These are phyloP conservation scores for Ichthyophonus hoferi DNA, from an alignment of 208 protist species.

Conservation along the genomic window DNA sequence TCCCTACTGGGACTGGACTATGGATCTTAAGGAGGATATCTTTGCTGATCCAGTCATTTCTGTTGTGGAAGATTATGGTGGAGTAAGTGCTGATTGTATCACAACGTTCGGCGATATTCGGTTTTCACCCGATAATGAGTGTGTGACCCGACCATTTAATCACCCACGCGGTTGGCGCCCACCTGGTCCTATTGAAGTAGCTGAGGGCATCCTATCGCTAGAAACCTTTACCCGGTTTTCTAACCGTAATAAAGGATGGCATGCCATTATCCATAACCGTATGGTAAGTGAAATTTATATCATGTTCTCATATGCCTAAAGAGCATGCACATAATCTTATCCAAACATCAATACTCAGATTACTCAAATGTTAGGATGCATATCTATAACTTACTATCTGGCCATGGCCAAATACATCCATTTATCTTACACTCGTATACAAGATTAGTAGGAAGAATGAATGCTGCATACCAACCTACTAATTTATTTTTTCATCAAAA, in stretches of 20 bases:
- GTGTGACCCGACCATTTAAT: not conserved
- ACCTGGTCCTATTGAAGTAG: not conserved
- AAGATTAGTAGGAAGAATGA: too few relatives aligned
- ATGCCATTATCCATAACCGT: not conserved
- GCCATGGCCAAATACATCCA: too few relatives aligned
- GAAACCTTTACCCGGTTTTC: not conserved
- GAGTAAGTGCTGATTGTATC: not conserved
- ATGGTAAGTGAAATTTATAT: not conserved
- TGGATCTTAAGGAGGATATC: not conserved
- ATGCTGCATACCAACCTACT: too few relatives aligned
- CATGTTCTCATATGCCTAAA: too few relatives aligned
- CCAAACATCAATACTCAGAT: too few relatives aligned
- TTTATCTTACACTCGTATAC: too few relatives aligned
- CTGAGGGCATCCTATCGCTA: not conserved
- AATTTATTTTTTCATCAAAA: too few relatives aligned
- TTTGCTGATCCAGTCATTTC: not conserved
- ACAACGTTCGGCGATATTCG: not conserved
- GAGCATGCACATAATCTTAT: too few relatives aligned
- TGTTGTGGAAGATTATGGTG: not conserved
- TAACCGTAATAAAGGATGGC: not conserved
- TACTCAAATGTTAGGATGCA: too few relatives aligned
- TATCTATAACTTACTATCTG: too few relatives aligned
- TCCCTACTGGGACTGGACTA: constrained; percentile 37
- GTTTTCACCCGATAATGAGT: not conserved
- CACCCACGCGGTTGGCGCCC: not conserved